These are phyloP conservation scores for Boletus barrowsii DNA, from an alignment of 768 basidiomycete species.

Conservation along the genomic window DNA sequence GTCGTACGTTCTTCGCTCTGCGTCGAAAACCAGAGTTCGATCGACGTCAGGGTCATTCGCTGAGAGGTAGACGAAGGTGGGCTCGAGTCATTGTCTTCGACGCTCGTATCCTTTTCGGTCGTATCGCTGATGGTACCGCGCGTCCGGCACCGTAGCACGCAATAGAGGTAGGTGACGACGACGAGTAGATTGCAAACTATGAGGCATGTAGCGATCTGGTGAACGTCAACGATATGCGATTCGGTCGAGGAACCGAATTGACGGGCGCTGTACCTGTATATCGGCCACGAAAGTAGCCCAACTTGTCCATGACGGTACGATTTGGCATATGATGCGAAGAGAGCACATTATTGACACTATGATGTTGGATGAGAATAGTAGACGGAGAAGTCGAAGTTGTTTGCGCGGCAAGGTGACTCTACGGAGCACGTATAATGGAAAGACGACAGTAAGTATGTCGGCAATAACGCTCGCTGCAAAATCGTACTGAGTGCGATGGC, in stretches of 20 bases:
- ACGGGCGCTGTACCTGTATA: slow-evolving; percentile 6
- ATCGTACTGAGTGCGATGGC: neutral
- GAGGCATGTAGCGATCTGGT: slow-evolving; percentile 15
- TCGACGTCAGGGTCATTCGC: slow-evolving; percentile 11
- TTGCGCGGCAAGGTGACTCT: neutral
- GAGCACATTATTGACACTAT: neutral
- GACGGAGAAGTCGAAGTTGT: slow-evolving; percentile 10
- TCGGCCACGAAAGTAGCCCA: slow-evolving; percentile 4
- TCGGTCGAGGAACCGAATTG: neutral
- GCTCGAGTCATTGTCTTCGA: neutral
- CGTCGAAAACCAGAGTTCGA: slow-evolving; percentile 5
- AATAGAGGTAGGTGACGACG: slow-evolving; percentile 25
- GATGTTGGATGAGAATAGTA: slow-evolving; percentile 6
- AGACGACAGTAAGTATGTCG: neutral
- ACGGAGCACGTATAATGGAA: slow-evolving; percentile 11
- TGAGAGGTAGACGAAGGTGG: neutral
- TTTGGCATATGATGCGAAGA: neutral
- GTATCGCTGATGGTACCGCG: neutral
- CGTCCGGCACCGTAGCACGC: slow-evolving; percentile 6
- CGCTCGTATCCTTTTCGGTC: neutral
- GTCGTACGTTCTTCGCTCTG: neutral
- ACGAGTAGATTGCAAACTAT: slow-evolving; percentile 24
- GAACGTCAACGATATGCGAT: too few species aligned
- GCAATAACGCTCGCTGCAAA: neutral
- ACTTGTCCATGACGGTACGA: neutral